Evolutionary conservation across 192 early-diverging fungal species (phyloP).

Genomic region (Mortierella claussenii): DNA sequence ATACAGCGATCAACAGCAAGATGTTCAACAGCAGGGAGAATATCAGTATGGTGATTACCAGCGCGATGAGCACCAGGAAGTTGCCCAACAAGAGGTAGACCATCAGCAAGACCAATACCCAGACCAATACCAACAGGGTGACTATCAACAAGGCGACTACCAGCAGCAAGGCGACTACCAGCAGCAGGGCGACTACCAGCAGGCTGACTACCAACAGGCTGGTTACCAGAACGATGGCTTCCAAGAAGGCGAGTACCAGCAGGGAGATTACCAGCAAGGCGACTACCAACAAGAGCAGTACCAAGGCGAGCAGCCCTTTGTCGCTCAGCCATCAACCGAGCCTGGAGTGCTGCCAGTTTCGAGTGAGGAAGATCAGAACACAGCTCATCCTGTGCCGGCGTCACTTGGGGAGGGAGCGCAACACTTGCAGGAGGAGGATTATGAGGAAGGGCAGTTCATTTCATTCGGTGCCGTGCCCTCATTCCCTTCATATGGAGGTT

Average conservation of each 20-base stretch:
- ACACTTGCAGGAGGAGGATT: constrained; percentile 25
- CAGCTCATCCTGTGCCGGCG: not conserved
- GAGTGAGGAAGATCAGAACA: constrained; percentile 27
- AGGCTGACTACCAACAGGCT: constrained; percentile 1
- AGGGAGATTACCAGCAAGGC: constrained; percentile 1
- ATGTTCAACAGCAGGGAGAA: constrained; percentile 15
- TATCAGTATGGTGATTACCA: constrained; percentile 46
- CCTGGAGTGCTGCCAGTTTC: constrained; percentile 34
- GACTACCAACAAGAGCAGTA: constrained; percentile 8
- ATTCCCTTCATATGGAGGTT: constrained; percentile 23
- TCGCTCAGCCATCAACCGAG: constrained; percentile 6
- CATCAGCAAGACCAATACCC: constrained; percentile 9
- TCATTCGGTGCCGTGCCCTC: constrained; percentile 49
- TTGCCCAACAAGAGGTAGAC: constrained; percentile 22
- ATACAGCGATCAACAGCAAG: constrained; percentile 23
- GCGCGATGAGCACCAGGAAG: constrained; percentile 32
- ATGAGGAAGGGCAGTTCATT: constrained; percentile 45
- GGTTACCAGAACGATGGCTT: constrained; percentile 2
- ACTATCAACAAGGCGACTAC: constrained; percentile 8
- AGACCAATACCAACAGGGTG: constrained; percentile 36
- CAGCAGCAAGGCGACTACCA: constrained; percentile 29
- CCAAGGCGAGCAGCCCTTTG: not conserved
- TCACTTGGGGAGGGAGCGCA: constrained; percentile 11
- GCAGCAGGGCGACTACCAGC: constrained; percentile 9
- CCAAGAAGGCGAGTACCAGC: not conserved